Evolutionary conservation across 352 stramenopile genomes (phyloP).

Genomic region (Globisporangium radiosum): DNA sequence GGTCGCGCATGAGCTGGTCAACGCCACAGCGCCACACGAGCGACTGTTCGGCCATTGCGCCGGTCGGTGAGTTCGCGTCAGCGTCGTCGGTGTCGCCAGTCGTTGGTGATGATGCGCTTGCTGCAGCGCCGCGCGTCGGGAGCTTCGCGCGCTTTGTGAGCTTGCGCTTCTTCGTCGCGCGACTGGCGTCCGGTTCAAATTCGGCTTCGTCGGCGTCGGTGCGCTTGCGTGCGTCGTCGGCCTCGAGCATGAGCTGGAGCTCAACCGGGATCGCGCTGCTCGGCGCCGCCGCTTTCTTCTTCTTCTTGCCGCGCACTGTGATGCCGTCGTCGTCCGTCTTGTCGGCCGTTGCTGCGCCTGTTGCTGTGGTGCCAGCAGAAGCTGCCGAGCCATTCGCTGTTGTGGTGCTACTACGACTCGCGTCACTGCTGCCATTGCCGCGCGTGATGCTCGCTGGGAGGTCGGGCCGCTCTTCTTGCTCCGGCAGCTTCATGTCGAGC

Average conservation of each 20-base stretch:
- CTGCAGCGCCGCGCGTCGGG: conserved; percentile 34
- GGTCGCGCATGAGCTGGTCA: conserved; percentile 71
- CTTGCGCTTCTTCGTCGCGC: conserved; percentile 58
- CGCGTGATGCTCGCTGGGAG: conserved; percentile 60
- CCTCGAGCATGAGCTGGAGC: conserved; percentile 82
- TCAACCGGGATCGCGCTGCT: conserved; percentile 65
- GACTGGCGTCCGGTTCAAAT: conserved; percentile 30
- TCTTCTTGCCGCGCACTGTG: conserved; percentile 70
- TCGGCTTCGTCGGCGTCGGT: conserved; percentile 57
- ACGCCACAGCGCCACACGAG: conserved; percentile 78
- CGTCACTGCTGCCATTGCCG: conserved; percentile 24
- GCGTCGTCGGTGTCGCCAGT: conserved; percentile 27
- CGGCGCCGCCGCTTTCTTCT: conserved; percentile 25
- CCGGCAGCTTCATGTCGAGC: conserved; percentile 64
- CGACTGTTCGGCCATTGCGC: conserved; percentile 50
- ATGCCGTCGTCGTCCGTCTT: conserved; percentile 51
- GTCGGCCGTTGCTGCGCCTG: conserved; percentile 2
- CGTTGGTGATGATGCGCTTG: not conserved
- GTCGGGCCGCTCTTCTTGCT: conserved; percentile 49
- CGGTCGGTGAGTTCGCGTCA: conserved; percentile 10
- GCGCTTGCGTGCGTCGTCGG: conserved; percentile 44
- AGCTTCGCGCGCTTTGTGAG: conserved; percentile 74
- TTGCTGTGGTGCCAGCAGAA: not conserved
- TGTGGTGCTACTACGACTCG: not conserved
- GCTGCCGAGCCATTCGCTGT: conserved; percentile 5